phyloP scores from a whole-genome alignment of 116 monocot genomes.

The Cymodocea nodosa region DNA sequence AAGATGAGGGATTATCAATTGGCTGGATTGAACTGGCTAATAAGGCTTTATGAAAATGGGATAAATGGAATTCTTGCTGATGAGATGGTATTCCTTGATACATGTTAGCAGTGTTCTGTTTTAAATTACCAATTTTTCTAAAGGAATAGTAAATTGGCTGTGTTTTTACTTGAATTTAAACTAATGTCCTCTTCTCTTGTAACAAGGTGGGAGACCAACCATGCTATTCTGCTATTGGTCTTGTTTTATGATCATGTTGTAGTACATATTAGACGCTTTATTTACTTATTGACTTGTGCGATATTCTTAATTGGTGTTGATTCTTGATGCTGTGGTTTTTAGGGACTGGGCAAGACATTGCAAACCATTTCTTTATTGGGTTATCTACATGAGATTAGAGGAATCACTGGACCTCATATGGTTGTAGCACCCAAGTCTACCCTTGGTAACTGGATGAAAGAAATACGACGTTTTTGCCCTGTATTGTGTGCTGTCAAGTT shows the following conservation, averaged over 20 bases:
- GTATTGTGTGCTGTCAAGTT: slow-evolving; percentile 83
- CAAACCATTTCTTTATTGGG: slow-evolving; percentile 94
- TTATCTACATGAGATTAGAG: slow-evolving; percentile 89
- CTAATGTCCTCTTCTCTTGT: too few relatives aligned
- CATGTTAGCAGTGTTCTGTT: neutral
- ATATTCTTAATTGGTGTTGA: neutral
- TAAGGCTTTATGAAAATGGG: slow-evolving; percentile 96
- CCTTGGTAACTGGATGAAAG: slow-evolving; percentile 99
- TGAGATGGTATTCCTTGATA: slow-evolving; percentile 72
- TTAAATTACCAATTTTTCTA: neutral
- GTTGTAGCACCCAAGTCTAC: slow-evolving; percentile 99
- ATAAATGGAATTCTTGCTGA: slow-evolving; percentile 99
- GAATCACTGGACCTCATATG: slow-evolving; percentile 96
- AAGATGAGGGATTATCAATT: slow-evolving; percentile 97
- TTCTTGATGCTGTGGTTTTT: neutral
- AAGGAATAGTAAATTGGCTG: neutral
- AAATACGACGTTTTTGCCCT: slow-evolving; percentile 93
- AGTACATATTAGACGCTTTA: neutral
- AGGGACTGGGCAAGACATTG: slow-evolving; percentile 99
- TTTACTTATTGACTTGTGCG: neutral
- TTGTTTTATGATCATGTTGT: neutral
- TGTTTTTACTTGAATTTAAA: too few relatives aligned
- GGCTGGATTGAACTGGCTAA: slow-evolving; percentile 96
- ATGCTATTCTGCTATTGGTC: too few relatives aligned
- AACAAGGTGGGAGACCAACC: neutral